phyloP scores from a whole-genome alignment of 1,284 basidiomycete species.

The Xerocomus minutiporus region DNA sequence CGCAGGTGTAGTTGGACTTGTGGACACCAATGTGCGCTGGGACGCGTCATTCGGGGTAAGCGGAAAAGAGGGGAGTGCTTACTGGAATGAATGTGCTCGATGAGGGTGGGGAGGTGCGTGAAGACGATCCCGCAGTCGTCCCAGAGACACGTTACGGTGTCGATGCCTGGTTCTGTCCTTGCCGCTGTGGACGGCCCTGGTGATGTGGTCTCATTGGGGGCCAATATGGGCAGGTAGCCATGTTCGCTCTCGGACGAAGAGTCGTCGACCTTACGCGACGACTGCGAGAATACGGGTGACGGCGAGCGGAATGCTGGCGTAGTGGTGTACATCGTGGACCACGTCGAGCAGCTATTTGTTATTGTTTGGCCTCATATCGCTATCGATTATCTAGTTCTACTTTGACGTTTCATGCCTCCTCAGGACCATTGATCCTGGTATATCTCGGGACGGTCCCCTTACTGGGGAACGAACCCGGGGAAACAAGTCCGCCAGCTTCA shows the following conservation, averaged over 20 bases:
- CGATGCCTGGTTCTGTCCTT: slow-evolving; percentile 23
- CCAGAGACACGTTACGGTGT: slow-evolving; percentile 70
- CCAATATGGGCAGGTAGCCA: slow-evolving; percentile 3
- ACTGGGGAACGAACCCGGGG: too few species aligned
- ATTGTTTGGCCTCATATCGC: slow-evolving; percentile 11
- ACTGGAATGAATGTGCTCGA: slow-evolving; percentile 78
- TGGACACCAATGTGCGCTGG: slow-evolving; percentile 80
- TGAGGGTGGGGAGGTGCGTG: slow-evolving; percentile 64
- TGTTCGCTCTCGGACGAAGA: slow-evolving; percentile 27
- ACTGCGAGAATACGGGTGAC: slow-evolving; percentile 30
- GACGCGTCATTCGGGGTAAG: neutral
- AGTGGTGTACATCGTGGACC: slow-evolving; percentile 26
- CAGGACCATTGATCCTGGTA: neutral
- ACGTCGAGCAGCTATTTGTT: slow-evolving; percentile 18
- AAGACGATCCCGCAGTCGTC: slow-evolving; percentile 72
- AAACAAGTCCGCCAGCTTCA: too few species aligned
- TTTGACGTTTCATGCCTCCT: too few species aligned
- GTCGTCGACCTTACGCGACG: slow-evolving; percentile 26
- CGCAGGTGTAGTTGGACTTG: slow-evolving; percentile 83
- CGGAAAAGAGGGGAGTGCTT: slow-evolving; percentile 21
- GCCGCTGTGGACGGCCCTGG: slow-evolving; percentile 28
- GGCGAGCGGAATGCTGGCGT: slow-evolving; percentile 28
- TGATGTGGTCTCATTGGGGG: slow-evolving; percentile 18
- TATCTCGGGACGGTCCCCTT: neutral
- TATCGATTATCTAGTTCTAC: too few species aligned